Evolutionary conservation across 768 basidiomycete genomes (phyloP), one percentile per base, ranked within the genome.

Genomic region (Mycena rosella): DNA sequence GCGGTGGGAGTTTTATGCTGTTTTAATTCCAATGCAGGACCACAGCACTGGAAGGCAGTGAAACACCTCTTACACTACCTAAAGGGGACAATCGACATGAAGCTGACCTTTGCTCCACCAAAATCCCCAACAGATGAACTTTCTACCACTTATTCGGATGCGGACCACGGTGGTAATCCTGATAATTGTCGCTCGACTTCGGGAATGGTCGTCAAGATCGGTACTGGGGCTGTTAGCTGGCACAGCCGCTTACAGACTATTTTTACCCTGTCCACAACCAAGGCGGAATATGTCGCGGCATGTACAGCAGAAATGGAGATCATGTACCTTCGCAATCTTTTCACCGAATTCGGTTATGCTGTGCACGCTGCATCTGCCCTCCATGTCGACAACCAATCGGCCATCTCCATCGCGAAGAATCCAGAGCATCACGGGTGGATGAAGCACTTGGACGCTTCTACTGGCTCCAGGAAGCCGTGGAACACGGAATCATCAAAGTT

Each of bases 161-260:
- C 80, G 20, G 77, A 78, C 56, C 78, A 76, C 62, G 77, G 78
- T 32, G 77, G 73, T 1, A 66, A 73, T 57, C 60, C 65, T 1
- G 76, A 78, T 52, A 74, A 54, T 60, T 73, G 76, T 5, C 68
- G 71, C 24, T 82, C 81, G 2, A 80, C 76, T 27, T 70, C 74
- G 36, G 79, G 80, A 8, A 77, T 73, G 44, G 24, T 78, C 1
- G 69, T 81, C 65, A 74, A 69, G 30, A 71, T 80, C 38, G 74
- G 78, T 51, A 66, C 78, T 5, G 47, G 47, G 13, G 47, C 47
- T 24, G 47, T 48, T 11, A 48, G 47, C 24, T 48, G 47, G 47
- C 47, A 48, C 47, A 48, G 47, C 47, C 47, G 47, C 10, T 27
- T 48, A 17, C 47, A 48, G 24, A 10, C 47, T 24, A 48, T 48